Evolutionary conservation across 257 asterid species (phyloP), one percentile per base, ranked within the genome.

Genomic region (Petunia axillaris): DNA sequence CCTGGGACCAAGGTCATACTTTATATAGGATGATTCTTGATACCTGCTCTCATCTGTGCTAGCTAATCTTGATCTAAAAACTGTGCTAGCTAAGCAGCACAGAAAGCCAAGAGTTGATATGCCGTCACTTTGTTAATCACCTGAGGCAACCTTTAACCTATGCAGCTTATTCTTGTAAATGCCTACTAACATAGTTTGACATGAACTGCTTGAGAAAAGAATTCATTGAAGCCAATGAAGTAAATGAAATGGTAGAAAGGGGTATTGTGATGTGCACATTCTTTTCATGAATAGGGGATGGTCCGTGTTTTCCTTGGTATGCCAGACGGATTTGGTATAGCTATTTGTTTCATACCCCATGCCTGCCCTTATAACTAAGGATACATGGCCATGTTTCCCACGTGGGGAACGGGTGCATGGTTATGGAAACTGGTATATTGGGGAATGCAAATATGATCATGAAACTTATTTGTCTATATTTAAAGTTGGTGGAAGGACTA

Each of bases 221-320:
- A 9, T 4, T 2, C 25, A 41, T 46, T 46, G 58, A 48, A 71
- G 77, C 77, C 43, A 25, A 48, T 71, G 6, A 71, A 40, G 74
- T 50, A 50, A 73, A 6, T 73, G n/a, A 73, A 40, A 73, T 73
- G 44, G 44, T 44, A 73, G 62, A 48, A 73, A 50, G 37, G 77
- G 25, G 25, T 9, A 50, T 50, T 50, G 3, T 2, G 1, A 2
- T 2, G 35, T 2, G 7, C 38, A 50, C 77, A 11, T 48, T 35
- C 62, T 50, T 73, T 48, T 48, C 77, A 71, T 48, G 3, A 71
- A 25, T 10, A 35, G 77, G 3, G 25, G 3, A 50, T 71, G 36
- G 1, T 73, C 46, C 36, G 50, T 71, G 13, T 50, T 50, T 57
- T 35, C 62, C 35, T 48, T 71, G 59, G 10, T 71, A 71, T 48